Conservation (phyloP, 345 rosid genomes). For the Citrus trifoliata region DNA sequence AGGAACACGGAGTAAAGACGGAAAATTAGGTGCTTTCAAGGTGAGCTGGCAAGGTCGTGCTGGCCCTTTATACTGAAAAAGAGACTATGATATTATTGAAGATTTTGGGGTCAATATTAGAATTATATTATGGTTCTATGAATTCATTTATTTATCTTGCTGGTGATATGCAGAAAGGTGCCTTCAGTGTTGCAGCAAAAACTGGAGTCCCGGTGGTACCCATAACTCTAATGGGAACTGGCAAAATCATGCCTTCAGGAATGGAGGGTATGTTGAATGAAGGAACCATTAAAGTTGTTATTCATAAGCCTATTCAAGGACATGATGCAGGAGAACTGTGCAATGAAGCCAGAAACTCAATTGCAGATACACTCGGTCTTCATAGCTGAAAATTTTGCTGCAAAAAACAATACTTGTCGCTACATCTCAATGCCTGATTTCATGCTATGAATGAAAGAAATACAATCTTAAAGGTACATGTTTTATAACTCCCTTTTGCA, state of each 20-base stretch:
- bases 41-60: slow-evolving; percentile 57
- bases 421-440: neutral
- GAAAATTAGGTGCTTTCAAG: slow-evolving; percentile 80
- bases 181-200: slow-evolving; percentile 85
- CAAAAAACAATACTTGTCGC: neutral
- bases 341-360: slow-evolving; percentile 59
- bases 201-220: slow-evolving; percentile 80
- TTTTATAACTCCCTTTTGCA: neutral
- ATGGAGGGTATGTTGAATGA: slow-evolving; percentile 63
- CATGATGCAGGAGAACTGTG: slow-evolving; percentile 56
- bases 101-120: neutral
- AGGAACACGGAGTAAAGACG: slow-evolving; percentile 93
- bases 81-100: neutral
- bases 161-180: slow-evolving; percentile 69
- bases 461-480: slow-evolving; percentile 16
- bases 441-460: neutral
- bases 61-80: neutral
- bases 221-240: slow-evolving; percentile 81
- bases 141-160: slow-evolving; percentile 20
- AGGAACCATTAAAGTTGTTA: slow-evolving; percentile 65
- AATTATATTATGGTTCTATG: neutral
- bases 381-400: slow-evolving; percentile 20
- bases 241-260: slow-evolving; percentile 92
- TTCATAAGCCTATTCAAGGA: slow-evolving; percentile 74
- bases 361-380: slow-evolving; percentile 42